Percentiles rank a stretch among this genome's conserved stretches.
Conservation (phyloP, 2,329 filamentous ascomycete genomes). For the Pseudopithomyces chartarum region DNA sequence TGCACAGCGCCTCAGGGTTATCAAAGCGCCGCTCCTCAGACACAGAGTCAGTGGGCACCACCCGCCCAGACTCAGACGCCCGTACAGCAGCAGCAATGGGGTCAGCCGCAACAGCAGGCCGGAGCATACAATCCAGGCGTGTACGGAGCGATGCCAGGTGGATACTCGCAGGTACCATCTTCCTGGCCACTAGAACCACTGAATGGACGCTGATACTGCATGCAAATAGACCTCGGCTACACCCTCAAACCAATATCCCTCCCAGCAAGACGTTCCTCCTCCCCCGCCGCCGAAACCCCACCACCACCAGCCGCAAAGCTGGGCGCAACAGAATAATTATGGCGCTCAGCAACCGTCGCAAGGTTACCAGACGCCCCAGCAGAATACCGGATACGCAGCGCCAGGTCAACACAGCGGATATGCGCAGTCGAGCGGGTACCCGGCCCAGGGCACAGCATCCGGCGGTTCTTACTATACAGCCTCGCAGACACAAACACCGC, state of each 20-base stretch:
- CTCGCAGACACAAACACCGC: conserved; percentile 28
- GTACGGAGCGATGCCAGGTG: conserved; percentile 41
- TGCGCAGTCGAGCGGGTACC: conserved; percentile 30
- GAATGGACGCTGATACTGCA: conserved; percentile 6
- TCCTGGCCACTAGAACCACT: background rate
- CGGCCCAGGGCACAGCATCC: conserved; percentile 26
- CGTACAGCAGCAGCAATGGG: conserved; percentile 31
- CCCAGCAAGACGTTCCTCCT: conserved; percentile 37
- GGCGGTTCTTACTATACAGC: conserved; percentile 17
- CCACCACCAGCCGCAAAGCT: conserved; percentile 18
- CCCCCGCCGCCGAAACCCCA: conserved; percentile 45
- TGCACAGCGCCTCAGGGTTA: conserved; percentile 26
- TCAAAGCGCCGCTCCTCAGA: conserved; percentile 26
- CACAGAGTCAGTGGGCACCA: conserved; percentile 38
- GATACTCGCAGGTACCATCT: conserved; percentile 20
- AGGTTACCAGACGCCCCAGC: conserved; percentile 25
- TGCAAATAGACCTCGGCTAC: conserved; percentile 12
- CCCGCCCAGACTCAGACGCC: conserved; percentile 24
- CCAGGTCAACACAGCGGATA: conserved; percentile 25
- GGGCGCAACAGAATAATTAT: conserved; percentile 17
- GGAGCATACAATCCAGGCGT: conserved; percentile 38
- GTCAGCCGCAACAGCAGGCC: conserved; percentile 26
- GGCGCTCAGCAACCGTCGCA: conserved; percentile 17
- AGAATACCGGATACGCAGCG: conserved; percentile 21
- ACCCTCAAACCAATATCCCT: conserved; percentile 22